These are phyloP conservation scores for Mucor sp. DNA, from an alignment of 371 early-diverging fungal genomes.

Conservation along the genomic window DNA sequence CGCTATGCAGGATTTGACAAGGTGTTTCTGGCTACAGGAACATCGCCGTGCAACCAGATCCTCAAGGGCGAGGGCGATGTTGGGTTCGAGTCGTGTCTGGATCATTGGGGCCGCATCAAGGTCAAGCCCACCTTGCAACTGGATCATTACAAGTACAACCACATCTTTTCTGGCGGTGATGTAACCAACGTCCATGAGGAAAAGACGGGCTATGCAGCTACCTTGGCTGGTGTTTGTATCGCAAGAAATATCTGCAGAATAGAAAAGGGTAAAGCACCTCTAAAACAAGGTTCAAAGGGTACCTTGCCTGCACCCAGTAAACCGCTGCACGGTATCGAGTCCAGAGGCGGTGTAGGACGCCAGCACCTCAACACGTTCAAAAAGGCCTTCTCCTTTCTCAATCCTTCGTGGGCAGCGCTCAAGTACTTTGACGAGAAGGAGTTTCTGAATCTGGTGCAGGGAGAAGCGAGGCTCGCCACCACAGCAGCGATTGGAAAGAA, in stretches of 20 bases:
- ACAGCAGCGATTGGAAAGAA: constrained; percentile 28
- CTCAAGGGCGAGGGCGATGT: constrained; percentile 17
- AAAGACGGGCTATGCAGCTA: constrained; percentile 62
- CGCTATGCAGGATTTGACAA: constrained; percentile 36
- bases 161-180: constrained; percentile 70
- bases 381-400: constrained; percentile 34
- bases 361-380: constrained; percentile 24
- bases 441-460: constrained; percentile 35
- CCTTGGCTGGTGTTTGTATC: constrained; percentile 46
- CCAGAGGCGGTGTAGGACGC: constrained; percentile 33
- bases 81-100: constrained; percentile 35
- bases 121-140: constrained; percentile 65
- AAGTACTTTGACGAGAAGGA: constrained; percentile 42
- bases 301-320: constrained; percentile 30
- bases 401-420: constrained; percentile 38
- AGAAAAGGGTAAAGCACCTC: constrained; percentile 39
- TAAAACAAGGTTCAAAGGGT: constrained; percentile 39
- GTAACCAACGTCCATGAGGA: constrained; percentile 59
- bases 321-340: constrained; percentile 33
- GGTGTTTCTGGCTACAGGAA: constrained; percentile 45
- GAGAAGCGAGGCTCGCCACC: constrained; percentile 18
- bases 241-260: constrained; percentile 46
- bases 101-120: constrained; percentile 40
- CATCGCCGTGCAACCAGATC: constrained; percentile 29
- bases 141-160: constrained; percentile 48